Percentiles rank a stretch among this genome's conserved stretches.
Evolutionary conservation across 2,329 filamentous ascomycete species (phyloP).

Genomic region (Xylariomycetidae sp.): DNA sequence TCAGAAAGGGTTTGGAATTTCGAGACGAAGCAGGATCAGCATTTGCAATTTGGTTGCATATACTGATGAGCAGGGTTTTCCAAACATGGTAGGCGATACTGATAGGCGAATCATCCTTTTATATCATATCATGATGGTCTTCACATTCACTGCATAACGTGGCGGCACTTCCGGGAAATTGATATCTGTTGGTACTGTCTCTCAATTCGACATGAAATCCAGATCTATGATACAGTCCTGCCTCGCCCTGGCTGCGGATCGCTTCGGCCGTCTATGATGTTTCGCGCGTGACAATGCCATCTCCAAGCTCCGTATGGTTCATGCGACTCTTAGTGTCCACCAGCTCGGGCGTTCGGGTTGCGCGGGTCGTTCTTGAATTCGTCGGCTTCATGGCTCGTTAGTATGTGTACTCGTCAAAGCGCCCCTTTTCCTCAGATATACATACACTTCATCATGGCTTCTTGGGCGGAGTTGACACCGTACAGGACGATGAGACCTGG

Average conservation of each 20-base stretch:
- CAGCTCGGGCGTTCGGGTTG: constrained; percentile 62
- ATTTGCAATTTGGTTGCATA: not conserved
- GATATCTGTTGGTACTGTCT: constrained; percentile 14
- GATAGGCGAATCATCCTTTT: not conserved
- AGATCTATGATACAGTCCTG: constrained; percentile 28
- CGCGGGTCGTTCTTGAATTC: constrained; percentile 97
- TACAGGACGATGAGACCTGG: constrained; percentile 81
- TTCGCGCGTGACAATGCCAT: constrained; percentile 11
- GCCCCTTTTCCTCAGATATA: constrained; percentile 15
- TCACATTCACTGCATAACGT: not conserved
- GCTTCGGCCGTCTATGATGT: constrained; percentile 22
- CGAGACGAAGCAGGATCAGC: too few species aligned
- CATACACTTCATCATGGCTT: constrained; percentile 72
- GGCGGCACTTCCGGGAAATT: constrained; percentile 6
- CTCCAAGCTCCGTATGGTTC: constrained; percentile 9
- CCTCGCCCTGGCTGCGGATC: constrained; percentile 15
- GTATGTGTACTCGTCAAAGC: constrained; percentile 19
- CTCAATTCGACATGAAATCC: constrained; percentile 16
- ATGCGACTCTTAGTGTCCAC: constrained; percentile 36
- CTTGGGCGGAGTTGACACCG: constrained; percentile 82
- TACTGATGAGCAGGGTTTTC: not conserved
- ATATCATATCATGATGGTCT: not conserved
- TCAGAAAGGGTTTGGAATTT: too few species aligned
- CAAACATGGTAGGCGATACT: not conserved
- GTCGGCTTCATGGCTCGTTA: constrained; percentile 57